Percentiles rank a stretch among this genome's conserved stretches.
Evolutionary conservation across 306 rosid species (phyloP).

Genomic region (Abrus pulchellus): DNA sequence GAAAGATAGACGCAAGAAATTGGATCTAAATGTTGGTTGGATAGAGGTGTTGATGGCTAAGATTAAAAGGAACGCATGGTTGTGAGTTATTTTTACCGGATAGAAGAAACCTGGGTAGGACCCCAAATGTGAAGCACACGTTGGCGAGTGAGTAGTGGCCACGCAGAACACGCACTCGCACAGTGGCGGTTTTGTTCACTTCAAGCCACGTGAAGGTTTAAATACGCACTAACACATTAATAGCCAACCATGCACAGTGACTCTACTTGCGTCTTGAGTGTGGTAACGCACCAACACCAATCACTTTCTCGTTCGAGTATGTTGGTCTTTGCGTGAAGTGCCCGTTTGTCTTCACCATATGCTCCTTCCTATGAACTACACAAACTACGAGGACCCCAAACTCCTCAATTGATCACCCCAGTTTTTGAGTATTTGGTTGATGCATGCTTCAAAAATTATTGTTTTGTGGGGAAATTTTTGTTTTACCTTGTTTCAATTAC

Average conservation of each 20-base stretch:
- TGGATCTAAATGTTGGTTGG: neutral
- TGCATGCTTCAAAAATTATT: neutral
- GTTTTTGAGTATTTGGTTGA: neutral
- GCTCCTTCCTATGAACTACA: conserved; percentile 14
- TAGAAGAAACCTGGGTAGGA: neutral
- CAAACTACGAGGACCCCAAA: conserved; percentile 4
- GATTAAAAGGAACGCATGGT: conserved; percentile 17
- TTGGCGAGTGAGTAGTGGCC: neutral
- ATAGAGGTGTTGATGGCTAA: conserved; percentile 19
- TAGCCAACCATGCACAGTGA: conserved; percentile 5
- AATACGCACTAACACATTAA: neutral
- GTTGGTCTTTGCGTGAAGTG: conserved; percentile 59
- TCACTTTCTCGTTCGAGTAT: conserved; percentile 63
- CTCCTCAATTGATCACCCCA: neutral
- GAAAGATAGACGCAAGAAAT: conserved; percentile 33
- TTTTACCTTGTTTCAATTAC: no score
- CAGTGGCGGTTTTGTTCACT: no score
- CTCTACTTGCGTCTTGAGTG: conserved; percentile 18
- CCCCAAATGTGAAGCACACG: neutral
- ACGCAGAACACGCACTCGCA: no score
- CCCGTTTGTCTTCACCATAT: conserved; percentile 22
- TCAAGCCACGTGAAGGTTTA: conserved; percentile 56
- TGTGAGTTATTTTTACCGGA: neutral
- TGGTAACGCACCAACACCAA: conserved; percentile 48
- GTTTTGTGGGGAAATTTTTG: no score